Evolutionary conservation across 148 eudicot genomes (phyloP).

Genomic region (Talinum fruticosum): DNA sequence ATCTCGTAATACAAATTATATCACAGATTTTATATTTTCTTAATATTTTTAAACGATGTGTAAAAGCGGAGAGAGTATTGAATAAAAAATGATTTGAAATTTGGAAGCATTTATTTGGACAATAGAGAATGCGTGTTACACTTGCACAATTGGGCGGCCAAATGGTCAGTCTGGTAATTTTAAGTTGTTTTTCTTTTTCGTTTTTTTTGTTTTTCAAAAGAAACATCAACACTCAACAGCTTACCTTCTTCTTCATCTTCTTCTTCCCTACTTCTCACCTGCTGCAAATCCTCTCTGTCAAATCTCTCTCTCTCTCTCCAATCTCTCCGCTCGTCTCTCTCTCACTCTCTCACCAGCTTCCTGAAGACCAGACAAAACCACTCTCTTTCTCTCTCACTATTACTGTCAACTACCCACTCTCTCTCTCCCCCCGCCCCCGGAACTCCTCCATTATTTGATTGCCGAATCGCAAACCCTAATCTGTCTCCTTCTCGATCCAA

Average conservation of each 20-base stretch:
- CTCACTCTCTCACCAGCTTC: background rate
- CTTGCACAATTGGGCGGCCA: constrained; percentile 1
- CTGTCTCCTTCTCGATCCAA: background rate
- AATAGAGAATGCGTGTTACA: background rate
- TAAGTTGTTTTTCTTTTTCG: background rate
- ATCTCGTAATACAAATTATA: too few relatives aligned
- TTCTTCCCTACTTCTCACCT: background rate
- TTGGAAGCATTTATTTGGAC: background rate
- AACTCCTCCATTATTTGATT: background rate
- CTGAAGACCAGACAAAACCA: background rate
- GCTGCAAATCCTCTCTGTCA: background rate
- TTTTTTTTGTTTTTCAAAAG: background rate
- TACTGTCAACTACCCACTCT: background rate
- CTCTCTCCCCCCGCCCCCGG: background rate
- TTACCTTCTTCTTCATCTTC: background rate
- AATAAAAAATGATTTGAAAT: too few relatives aligned
- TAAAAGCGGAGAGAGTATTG: too few relatives aligned
- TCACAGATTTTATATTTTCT: too few relatives aligned
- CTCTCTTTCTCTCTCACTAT: background rate
- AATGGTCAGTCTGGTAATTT: background rate
- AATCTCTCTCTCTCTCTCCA: background rate
- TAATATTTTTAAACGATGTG: too few relatives aligned
- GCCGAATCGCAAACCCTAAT: constrained; percentile 5
- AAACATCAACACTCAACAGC: background rate
- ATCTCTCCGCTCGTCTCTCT: background rate